Evolutionary conservation across 164 flowering plant species (phyloP).

Genomic region (Magnolia officinalis): DNA sequence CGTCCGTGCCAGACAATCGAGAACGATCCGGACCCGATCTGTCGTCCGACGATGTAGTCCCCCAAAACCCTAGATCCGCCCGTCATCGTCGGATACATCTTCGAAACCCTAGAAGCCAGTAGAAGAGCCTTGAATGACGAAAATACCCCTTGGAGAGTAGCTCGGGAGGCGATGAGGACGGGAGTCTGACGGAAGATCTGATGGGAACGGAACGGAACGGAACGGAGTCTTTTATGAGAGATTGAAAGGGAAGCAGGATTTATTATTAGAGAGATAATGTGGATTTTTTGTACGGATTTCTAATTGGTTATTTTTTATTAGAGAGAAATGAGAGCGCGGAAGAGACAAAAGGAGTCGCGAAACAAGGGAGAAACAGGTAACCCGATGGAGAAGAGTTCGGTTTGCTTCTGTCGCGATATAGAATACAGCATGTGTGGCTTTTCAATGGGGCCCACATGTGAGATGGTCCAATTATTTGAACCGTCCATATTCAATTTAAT

Average conservation of each 20-base stretch:
- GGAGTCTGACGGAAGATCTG: background rate
- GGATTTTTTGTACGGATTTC: no score
- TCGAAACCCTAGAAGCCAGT: conserved; percentile 22
- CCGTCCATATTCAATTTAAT: no score
- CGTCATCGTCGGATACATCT: conserved; percentile 49
- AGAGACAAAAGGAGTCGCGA: no score
- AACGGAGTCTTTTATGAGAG: background rate
- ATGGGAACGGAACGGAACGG: background rate
- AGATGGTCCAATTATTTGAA: no score
- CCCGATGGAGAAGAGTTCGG: no score
- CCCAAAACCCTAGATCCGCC: conserved; percentile 61
- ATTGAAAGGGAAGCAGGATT: background rate
- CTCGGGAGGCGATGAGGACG: background rate
- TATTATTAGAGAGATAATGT: no score
- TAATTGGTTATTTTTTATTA: no score
- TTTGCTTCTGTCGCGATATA: no score
- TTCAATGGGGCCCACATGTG: no score
- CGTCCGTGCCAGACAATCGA: conserved; percentile 91
- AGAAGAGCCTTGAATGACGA: background rate
- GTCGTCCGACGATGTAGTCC: conserved; percentile 67
- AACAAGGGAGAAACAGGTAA: no score
- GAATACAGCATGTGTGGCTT: no score
- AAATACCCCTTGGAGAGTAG: conserved; percentile 1
- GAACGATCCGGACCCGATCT: conserved; percentile 92
- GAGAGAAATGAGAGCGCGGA: no score